Evolutionary conservation across 108 stramenopile genomes (phyloP), one percentile per base, ranked within the genome.

Genomic region (Tribonema minus): DNA sequence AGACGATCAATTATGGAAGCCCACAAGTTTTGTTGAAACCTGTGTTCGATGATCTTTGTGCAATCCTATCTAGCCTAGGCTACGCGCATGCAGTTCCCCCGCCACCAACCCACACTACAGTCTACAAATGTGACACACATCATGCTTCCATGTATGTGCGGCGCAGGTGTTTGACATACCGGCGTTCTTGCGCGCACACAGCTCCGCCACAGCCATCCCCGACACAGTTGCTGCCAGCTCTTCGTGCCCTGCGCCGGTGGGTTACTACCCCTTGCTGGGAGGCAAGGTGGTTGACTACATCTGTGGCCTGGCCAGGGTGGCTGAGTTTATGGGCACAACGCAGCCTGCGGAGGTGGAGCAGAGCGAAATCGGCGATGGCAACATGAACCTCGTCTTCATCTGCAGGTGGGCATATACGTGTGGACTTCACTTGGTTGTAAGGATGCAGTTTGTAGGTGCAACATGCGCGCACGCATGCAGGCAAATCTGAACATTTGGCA

Each of bases 311-410:
- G 60, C 71, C 30, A 73, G 72, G 33, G 72, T 64, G 39, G 61
- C 61, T 39, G 70, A 67, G 41, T 30, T 72, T 35, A 39, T 86
- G 0, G 75, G 80, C 26, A 70, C 66, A 9, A 26, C 40, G 7
- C 46, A 27, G 30, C 46, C 71, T n/a, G 32, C 25, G 28, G 85
- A 85, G 12, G 30, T 88, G 7, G 23, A 38, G 5, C 31, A 37
- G 2, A 67, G 79, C 34, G 88, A 89, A 62, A 64, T 89, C n/a
- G 88, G 88, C 23, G 88, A 89, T 46, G 88, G 88, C 15, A 89
- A 89, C 84, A 36, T 89, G 35, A 89, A 89, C 76, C 83, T 89
- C 46, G 88, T 89, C n/a, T 89, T 87, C 74, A 81, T 86, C 37
- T 84, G 88, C 40, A 68, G 32, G 75, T 69, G 27, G 30, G 35